Conservation (phyloP, 1,139 yeast species). For the Yamadazyma dushanensis region DNA sequence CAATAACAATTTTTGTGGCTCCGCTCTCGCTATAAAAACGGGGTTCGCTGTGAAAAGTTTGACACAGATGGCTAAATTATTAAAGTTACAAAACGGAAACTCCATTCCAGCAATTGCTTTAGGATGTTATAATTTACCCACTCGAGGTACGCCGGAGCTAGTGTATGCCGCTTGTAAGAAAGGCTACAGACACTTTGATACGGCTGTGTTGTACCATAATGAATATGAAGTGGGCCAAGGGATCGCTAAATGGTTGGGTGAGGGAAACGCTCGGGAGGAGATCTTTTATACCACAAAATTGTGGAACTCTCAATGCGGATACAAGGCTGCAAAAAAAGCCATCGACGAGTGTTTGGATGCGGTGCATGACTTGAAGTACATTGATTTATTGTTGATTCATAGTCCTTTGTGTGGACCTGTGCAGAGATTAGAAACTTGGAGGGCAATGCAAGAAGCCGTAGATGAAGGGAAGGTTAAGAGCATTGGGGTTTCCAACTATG, state of each 20-base stretch:
- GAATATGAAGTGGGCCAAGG: slow-evolving; percentile 60
- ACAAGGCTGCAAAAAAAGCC: slow-evolving; percentile 23
- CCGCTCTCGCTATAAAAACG: not conserved
- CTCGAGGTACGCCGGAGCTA: slow-evolving; percentile 25
- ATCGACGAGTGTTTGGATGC: slow-evolving; percentile 28
- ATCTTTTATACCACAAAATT: slow-evolving; percentile 61
- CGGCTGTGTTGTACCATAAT: slow-evolving; percentile 58
- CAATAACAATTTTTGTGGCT: not conserved
- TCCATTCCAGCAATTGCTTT: slow-evolving; percentile 39
- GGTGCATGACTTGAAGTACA: slow-evolving; percentile 40
- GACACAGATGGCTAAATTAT: slow-evolving; percentile 7
- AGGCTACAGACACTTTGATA: slow-evolving; percentile 61
- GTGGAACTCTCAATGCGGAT: slow-evolving; percentile 38
- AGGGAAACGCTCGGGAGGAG: slow-evolving; percentile 56
- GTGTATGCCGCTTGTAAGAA: slow-evolving; percentile 47
- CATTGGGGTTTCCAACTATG: slow-evolving; percentile 73
- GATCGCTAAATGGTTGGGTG: slow-evolving; percentile 49
- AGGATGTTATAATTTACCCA: slow-evolving; percentile 36
- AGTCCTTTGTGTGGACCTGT: slow-evolving; percentile 58
- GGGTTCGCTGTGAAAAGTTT: not conserved
- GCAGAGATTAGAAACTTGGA: slow-evolving; percentile 55
- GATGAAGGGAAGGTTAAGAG: slow-evolving; percentile 52
- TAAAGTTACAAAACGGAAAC: slow-evolving; percentile 20
- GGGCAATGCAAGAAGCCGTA: slow-evolving; percentile 67
- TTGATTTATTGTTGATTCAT: slow-evolving; percentile 57